A percentile compares a stretch with the other conserved stretches of the same genome.
Evolutionary conservation across 2,329 filamentous ascomycete genomes (phyloP).

Genomic region (Amesomyces nigricolor): DNA sequence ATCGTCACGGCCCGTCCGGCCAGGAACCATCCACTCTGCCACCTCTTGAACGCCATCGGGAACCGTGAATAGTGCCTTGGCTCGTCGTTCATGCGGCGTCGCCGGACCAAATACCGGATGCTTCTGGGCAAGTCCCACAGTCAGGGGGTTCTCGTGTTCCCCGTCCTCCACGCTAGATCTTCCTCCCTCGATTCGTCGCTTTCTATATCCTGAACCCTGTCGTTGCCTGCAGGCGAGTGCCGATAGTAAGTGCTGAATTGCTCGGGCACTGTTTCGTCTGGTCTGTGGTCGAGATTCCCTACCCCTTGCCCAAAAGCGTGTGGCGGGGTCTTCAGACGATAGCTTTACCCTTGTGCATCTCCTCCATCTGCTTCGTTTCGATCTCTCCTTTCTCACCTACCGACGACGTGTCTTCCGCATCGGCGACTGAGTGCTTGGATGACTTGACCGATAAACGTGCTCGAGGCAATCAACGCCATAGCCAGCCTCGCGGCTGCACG

Average conservation of each 20-base stretch:
- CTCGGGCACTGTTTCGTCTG: slow-evolving; percentile 42
- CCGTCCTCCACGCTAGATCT: slow-evolving; percentile 9
- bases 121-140: slow-evolving; percentile 19
- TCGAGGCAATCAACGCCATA: slow-evolving; percentile 30
- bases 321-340: slow-evolving; percentile 10
- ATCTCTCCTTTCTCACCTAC: slow-evolving; percentile 26
- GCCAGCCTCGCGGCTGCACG: slow-evolving; percentile 26
- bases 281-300: slow-evolving; percentile 31
- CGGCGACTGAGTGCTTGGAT: slow-evolving; percentile 37
- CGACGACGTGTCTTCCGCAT: slow-evolving; percentile 27
- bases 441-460: slow-evolving; percentile 37
- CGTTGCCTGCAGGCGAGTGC: slow-evolving; percentile 31
- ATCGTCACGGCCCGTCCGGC: slow-evolving; percentile 5
- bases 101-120: slow-evolving; percentile 10
- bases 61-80: slow-evolving; percentile 11
- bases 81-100: slow-evolving; percentile 23
- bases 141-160: slow-evolving; percentile 7
- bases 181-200: slow-evolving; percentile 11
- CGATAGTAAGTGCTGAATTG: slow-evolving; percentile 32
- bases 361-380: slow-evolving; percentile 23
- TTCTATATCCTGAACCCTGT: slow-evolving; percentile 25
- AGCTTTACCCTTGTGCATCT: slow-evolving; percentile 25
- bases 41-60: background rate
- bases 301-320: slow-evolving; percentile 13
- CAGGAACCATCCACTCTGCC: slow-evolving; percentile 13